Percentiles rank a stretch among this genome's conserved stretches.
Evolutionary conservation across 345 rosid genomes (phyloP).

Genomic region (Sonneratia alba): DNA sequence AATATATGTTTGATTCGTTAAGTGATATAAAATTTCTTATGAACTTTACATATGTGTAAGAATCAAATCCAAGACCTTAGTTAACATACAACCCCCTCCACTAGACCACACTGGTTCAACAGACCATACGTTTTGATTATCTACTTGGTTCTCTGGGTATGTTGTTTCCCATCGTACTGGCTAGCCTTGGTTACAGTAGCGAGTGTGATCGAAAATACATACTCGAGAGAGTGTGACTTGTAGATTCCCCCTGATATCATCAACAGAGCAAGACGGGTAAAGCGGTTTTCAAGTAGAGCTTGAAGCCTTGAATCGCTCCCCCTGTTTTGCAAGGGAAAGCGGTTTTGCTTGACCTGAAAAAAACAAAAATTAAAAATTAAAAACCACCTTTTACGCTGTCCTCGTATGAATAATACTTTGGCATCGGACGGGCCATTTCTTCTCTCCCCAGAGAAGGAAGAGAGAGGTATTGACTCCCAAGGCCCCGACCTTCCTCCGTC

Average conservation of each 20-base stretch:
- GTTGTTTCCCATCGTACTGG: background rate
- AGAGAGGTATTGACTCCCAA: too few relatives aligned
- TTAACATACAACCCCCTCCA: too few relatives aligned
- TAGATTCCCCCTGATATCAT: background rate
- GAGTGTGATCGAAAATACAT: background rate
- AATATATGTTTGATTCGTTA: too few relatives aligned
- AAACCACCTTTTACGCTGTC: background rate
- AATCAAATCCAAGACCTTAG: too few relatives aligned
- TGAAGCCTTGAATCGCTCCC: background rate
- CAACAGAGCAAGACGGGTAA: background rate
- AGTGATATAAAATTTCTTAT: too few relatives aligned
- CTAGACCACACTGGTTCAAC: too few relatives aligned
- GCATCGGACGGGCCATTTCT: background rate
- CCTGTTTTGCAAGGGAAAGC: background rate
- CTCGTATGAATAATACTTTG: slow-evolving; percentile 9
- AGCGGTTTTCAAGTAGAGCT: background rate
- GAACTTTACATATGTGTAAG: too few relatives aligned
- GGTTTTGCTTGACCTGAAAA: background rate
- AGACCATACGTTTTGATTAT: too few relatives aligned
- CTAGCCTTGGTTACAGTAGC: background rate
- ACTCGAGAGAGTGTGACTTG: background rate
- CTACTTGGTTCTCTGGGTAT: too few relatives aligned
- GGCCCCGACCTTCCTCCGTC: background rate
- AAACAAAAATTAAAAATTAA: background rate
- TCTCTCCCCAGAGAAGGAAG: background rate